Base-by-base conservation (phyloP, 1,284 basidiomycete genomes). In the Pseudozyma thailandica region DNA sequence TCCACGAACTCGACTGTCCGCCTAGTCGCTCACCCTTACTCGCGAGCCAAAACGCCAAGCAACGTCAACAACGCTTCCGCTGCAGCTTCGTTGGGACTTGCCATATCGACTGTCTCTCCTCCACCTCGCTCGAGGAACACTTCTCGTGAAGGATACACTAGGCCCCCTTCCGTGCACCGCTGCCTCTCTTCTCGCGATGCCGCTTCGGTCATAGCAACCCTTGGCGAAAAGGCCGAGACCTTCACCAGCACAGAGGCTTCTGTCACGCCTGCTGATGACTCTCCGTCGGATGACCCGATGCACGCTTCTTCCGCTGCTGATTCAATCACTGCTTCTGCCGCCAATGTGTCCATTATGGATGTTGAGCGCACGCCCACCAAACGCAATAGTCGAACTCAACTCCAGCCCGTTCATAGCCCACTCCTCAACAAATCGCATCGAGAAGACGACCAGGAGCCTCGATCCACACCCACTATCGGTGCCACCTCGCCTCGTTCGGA, bases 281-380 rank as follows among this genome's bases (percentile, higher is more conserved):
- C 23, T 9, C 23, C 6, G 10, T 26, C 23, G 4, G 51, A 62
- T 23, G 59, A 69, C 8, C 55, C 59, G 4, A 58, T 63, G 60
- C 35, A 41, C 12, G 42, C 54, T 6, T 61, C 58, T n/a, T 50
- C 64, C 3, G 16, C 37, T 8, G 30, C 44, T 2, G 42, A 52
- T 42, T 31, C 57, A 1, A 7, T 27, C 4, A n/a, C 27, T 15
- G 16, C 28, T 4, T 31, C 43, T 15, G 26, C 7, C 26, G n/a
- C n/a, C n/a, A n/a, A n/a, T n/a, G 1, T 21, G 1, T 8, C 37
- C 0, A 28, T n/a, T 23, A 52, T 43, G 33, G 70, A 72, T 12
- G 55, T 63, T 8, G 63, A 72, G 33, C 63, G 63, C 27, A 72
- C 70, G 4, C 70, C 70, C 1, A 72, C 70, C 49, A 72, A 63